phyloP scores from a whole-genome alignment of 106 monocot species.

The Dioscorea dumetorum region DNA sequence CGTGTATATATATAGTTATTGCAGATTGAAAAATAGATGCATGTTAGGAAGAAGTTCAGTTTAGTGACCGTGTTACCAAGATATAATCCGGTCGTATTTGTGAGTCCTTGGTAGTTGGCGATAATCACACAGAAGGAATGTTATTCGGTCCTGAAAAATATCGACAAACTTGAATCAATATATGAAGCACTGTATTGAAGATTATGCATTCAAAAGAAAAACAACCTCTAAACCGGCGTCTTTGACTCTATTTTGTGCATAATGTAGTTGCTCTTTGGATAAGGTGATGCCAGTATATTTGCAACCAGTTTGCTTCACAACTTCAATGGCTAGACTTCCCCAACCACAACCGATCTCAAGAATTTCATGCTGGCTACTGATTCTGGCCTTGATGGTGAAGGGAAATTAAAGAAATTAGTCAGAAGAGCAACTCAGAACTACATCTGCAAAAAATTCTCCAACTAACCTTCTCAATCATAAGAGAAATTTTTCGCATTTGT shows the following conservation, averaged over 20 bases:
- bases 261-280: conserved; percentile 80
- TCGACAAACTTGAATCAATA: not conserved
- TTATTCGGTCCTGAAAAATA: conserved; percentile 58
- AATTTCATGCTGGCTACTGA: conserved; percentile 65
- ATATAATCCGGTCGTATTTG: conserved; percentile 91
- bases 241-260: conserved; percentile 51
- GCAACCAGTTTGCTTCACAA: conserved; percentile 80
- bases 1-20: conserved; percentile 11
- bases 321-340: conserved; percentile 82
- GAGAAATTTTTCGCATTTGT: conserved; percentile 72
- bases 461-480: conserved; percentile 78
- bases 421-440: conserved; percentile 1
- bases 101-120: conserved; percentile 49
- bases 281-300: conserved; percentile 91
- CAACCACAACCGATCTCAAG: conserved; percentile 97
- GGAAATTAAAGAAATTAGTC: not conserved
- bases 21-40: not conserved
- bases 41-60: not conserved
- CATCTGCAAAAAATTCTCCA: not conserved
- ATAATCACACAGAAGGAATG: conserved; percentile 77
- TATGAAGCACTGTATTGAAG: not conserved
- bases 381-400: conserved; percentile 50
- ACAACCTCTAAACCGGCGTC: conserved; percentile 84
- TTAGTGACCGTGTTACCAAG: conserved; percentile 51
- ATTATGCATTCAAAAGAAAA: not conserved